phyloP scores from a whole-genome alignment of 495 filamentous ascomycete species.

The Astrothelium macrocarpum region DNA sequence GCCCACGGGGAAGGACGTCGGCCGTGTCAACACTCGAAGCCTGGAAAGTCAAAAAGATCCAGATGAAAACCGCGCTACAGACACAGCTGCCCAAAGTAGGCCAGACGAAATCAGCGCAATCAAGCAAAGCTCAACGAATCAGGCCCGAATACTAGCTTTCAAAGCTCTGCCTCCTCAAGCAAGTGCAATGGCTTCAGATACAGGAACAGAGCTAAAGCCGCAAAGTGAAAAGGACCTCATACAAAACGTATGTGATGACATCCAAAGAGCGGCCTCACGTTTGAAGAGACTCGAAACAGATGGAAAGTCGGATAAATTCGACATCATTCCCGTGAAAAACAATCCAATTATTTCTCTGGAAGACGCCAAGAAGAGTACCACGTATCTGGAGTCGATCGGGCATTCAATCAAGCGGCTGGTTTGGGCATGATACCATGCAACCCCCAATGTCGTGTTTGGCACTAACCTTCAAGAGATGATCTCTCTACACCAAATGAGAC shows the following conservation, averaged over 20 bases:
- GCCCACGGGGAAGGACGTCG: slow-evolving; percentile 49
- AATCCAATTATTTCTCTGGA: slow-evolving; percentile 69
- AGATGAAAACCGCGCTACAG: slow-evolving; percentile 14
- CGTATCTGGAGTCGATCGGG: slow-evolving; percentile 72
- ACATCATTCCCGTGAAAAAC: slow-evolving; percentile 46
- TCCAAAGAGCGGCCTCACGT: slow-evolving; percentile 35
- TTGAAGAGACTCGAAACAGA: slow-evolving; percentile 6
- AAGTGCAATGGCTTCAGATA: slow-evolving; percentile 31
- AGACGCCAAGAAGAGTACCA: slow-evolving; percentile 82
- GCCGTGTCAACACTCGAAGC: slow-evolving; percentile 74
- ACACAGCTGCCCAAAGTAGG: slow-evolving; percentile 19
- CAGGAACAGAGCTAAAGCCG: slow-evolving; percentile 22
- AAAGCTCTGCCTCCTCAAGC: slow-evolving; percentile 54
- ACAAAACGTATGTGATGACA: slow-evolving; percentile 57
- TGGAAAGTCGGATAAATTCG: slow-evolving; percentile 4
- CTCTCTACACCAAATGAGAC: too few species aligned
- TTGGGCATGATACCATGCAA: slow-evolving; percentile 60
- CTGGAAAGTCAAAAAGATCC: slow-evolving; percentile 48
- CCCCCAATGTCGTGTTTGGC: too few species aligned
- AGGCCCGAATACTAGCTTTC: slow-evolving; percentile 47
- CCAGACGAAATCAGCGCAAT: slow-evolving; percentile 15
- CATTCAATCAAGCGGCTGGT: slow-evolving; percentile 86
- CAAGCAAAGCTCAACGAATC: slow-evolving; percentile 16
- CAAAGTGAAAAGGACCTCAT: slow-evolving; percentile 62
- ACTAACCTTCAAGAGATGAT: too few species aligned